Percentiles rank a stretch among this genome's conserved stretches.
Conservation (phyloP, 768 basidiomycete genomes). For the Ephemerocybe angulata region DNA sequence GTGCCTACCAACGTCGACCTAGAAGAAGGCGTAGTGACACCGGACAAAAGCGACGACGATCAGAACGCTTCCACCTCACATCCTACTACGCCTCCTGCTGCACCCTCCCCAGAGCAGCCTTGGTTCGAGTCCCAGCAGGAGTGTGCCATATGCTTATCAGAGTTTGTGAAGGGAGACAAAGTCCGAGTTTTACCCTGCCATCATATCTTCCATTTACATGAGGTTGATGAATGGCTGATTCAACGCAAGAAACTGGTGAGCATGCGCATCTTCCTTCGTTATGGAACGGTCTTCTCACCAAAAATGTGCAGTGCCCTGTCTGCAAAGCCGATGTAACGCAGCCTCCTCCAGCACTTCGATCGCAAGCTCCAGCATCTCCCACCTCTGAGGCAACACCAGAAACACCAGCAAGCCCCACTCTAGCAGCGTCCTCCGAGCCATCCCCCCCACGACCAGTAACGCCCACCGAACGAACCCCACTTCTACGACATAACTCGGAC, state of each 20-base stretch:
- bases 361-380: slow-evolving; percentile 10
- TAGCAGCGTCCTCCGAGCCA: too few relatives aligned
- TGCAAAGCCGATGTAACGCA: slow-evolving; percentile 92
- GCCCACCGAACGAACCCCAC: slow-evolving; percentile 39
- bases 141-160: slow-evolving; percentile 90
- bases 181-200: slow-evolving; percentile 91
- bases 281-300: slow-evolving; percentile 5
- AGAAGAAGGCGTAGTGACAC: slow-evolving; percentile 33
- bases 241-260: slow-evolving; percentile 88
- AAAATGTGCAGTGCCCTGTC: slow-evolving; percentile 67
- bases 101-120: slow-evolving; percentile 39
- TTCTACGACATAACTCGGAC: slow-evolving; percentile 26
- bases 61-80: slow-evolving; percentile 18
- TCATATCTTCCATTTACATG: slow-evolving; percentile 91
- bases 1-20: slow-evolving; percentile 31
- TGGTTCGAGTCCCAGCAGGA: slow-evolving; percentile 84
- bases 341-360: slow-evolving; percentile 30
- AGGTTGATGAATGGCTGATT: slow-evolving; percentile 91
- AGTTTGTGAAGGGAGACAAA: slow-evolving; percentile 83
- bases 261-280: slow-evolving; percentile 13
- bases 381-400: slow-evolving; percentile 10
- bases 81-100: slow-evolving; percentile 34
- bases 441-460: slow-evolving; percentile 6
- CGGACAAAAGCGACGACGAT: slow-evolving; percentile 12
- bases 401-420: not conserved